Evolutionary conservation across 1,284 basidiomycete species (phyloP).

Genomic region (Earliella scabrosa): DNA sequence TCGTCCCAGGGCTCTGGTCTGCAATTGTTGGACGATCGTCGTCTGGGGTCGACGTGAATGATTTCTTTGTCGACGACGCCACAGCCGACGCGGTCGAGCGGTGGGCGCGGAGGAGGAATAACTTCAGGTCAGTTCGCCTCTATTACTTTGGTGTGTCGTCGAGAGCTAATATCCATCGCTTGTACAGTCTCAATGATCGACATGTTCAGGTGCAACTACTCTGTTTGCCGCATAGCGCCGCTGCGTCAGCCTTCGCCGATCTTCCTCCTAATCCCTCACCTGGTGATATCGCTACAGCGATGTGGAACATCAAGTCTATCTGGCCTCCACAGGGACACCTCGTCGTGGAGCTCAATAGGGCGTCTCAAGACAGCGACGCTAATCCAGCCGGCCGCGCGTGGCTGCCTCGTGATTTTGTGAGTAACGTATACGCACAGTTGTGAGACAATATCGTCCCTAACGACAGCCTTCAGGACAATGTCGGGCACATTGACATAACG

Average conservation of each 20-base stretch:
- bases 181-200: constrained; percentile 14
- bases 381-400: constrained; percentile 32
- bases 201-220: constrained; percentile 44
- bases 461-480: too few relatives aligned
- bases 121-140: constrained; percentile 34
- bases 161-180: constrained; percentile 30
- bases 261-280: constrained; percentile 30
- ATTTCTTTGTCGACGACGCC: constrained; percentile 40
- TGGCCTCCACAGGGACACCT: constrained; percentile 55
- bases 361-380: constrained; percentile 28
- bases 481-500: constrained; percentile 44
- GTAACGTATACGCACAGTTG: too few relatives aligned
- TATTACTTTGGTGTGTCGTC: too few relatives aligned
- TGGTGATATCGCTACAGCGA: constrained; percentile 36
- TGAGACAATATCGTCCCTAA: too few relatives aligned
- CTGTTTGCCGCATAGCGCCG: constrained; percentile 40
- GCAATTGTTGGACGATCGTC: constrained; percentile 35
- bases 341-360: constrained; percentile 48
- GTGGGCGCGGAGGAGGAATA: constrained; percentile 27
- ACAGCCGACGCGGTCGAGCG: constrained; percentile 31
- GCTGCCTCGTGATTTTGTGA: constrained; percentile 42
- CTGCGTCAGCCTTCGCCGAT: constrained; percentile 33
- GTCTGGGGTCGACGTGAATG: constrained; percentile 33
- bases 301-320: constrained; percentile 39
- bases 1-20: constrained; percentile 48